phyloP scores from a whole-genome alignment of 2,329 filamentous ascomycete species.

The Didymella pinodella region DNA sequence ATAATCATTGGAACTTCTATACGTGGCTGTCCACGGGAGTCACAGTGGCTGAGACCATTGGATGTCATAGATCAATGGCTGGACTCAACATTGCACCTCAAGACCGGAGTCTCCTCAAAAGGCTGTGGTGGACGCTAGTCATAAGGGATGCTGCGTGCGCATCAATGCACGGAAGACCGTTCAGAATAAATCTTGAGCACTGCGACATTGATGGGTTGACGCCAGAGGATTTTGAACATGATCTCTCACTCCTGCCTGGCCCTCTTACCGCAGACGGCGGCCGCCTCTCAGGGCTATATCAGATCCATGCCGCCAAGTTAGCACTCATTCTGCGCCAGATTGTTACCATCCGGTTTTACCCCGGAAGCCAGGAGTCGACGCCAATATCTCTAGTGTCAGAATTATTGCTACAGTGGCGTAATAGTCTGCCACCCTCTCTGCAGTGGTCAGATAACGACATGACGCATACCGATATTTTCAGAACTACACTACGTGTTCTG shows the following conservation, averaged over 20 bases:
- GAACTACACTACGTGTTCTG: slow-evolving; percentile 9
- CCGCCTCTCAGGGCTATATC: slow-evolving; percentile 11
- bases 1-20: slow-evolving; percentile 20
- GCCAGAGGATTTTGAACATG: slow-evolving; percentile 5
- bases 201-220: slow-evolving; percentile 15
- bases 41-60: slow-evolving; percentile 14
- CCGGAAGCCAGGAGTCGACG: neutral
- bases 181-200: slow-evolving; percentile 17
- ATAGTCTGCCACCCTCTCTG: neutral
- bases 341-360: slow-evolving; percentile 15
- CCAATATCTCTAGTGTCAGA: slow-evolving; percentile 3
- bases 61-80: slow-evolving; percentile 16
- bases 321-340: slow-evolving; percentile 18
- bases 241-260: neutral
- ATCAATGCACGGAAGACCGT: slow-evolving; percentile 17
- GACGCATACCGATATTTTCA: slow-evolving; percentile 5
- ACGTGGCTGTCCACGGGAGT: slow-evolving; percentile 18
- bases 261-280: neutral
- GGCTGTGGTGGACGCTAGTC: slow-evolving; percentile 15
- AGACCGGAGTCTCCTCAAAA: slow-evolving; percentile 14
- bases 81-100: slow-evolving; percentile 13
- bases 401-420: slow-evolving; percentile 10
- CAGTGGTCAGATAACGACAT: slow-evolving; percentile 10
- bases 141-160: slow-evolving; percentile 13
- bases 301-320: slow-evolving; percentile 8